Percentiles rank a stretch among this genome's conserved stretches.
Conservation (phyloP, 495 filamentous ascomycete genomes). For the Penicillium macrosclerotiorum region DNA sequence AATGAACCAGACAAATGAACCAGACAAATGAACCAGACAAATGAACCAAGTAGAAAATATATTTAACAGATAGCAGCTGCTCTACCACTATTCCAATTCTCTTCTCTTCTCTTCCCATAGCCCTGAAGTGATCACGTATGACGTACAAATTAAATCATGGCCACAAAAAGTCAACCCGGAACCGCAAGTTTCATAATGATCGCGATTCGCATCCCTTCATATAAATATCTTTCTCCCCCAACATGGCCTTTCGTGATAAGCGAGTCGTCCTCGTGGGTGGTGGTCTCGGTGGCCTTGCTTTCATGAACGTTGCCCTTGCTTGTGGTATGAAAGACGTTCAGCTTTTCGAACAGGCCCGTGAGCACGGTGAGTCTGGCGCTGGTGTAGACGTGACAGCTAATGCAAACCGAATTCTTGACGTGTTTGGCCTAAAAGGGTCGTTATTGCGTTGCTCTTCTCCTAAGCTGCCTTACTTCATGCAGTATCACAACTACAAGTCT, state of each 20-base stretch:
- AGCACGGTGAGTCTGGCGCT: conserved; percentile 55
- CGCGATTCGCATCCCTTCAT: too few relatives aligned
- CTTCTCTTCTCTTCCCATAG: too few relatives aligned
- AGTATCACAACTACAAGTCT: conserved; percentile 27
- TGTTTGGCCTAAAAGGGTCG: conserved; percentile 26
- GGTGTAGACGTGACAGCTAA: conserved; percentile 48
- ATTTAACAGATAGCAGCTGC: too few relatives aligned
- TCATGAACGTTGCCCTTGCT: conserved; percentile 43
- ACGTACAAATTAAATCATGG: too few relatives aligned
- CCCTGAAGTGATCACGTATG: too few relatives aligned
- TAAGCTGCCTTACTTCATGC: conserved; percentile 29
- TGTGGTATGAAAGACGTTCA: conserved; percentile 49
- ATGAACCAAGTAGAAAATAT: too few relatives aligned
- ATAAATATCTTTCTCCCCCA: too few relatives aligned
- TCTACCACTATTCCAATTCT: too few relatives aligned
- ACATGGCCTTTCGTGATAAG: conserved; percentile 32
- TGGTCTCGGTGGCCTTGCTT: conserved; percentile 53
- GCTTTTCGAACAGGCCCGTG: conserved; percentile 49
- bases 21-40: too few relatives aligned
- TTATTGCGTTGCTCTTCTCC: conserved; percentile 23
- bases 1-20: too few relatives aligned
- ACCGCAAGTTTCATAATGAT: too few relatives aligned
- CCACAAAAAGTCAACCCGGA: too few relatives aligned
- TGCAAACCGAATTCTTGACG: conserved; percentile 27
- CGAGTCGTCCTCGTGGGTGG: conserved; percentile 54